These are phyloP conservation scores for Yamadazyma sp. DNA, from an alignment of 805 yeast species.

Conservation along the genomic window DNA sequence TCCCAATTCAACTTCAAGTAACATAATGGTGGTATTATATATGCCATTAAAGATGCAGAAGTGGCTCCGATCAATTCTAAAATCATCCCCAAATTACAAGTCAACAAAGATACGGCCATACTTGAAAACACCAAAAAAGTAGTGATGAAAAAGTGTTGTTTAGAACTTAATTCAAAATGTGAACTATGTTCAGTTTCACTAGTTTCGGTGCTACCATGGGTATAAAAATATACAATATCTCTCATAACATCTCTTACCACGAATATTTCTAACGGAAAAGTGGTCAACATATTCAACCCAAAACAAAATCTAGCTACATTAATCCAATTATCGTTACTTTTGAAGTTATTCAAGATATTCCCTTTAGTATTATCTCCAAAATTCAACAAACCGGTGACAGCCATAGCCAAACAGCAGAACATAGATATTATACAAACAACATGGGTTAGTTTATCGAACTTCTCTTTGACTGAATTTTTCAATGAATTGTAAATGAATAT, in stretches of 20 bases:
- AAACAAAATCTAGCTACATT: slow-evolving; percentile 88
- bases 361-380: slow-evolving; percentile 83
- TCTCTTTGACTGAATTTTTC: slow-evolving; percentile 66
- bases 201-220: slow-evolving; percentile 17
- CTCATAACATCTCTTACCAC: slow-evolving; percentile 86
- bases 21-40: slow-evolving; percentile 86
- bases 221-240: slow-evolving; percentile 45
- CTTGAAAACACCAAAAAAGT: slow-evolving; percentile 62
- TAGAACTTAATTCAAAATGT: slow-evolving; percentile 40
- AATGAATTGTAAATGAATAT: slow-evolving; percentile 85
- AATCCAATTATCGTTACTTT: slow-evolving; percentile 66
- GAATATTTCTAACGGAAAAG: slow-evolving; percentile 86
- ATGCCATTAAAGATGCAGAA: slow-evolving; percentile 90
- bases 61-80: slow-evolving; percentile 90
- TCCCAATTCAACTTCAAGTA: slow-evolving; percentile 60
- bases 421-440: slow-evolving; percentile 79
- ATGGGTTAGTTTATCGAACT: slow-evolving; percentile 78
- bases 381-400: slow-evolving; percentile 69
- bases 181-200: slow-evolving; percentile 16
- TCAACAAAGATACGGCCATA: slow-evolving; percentile 70
- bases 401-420: slow-evolving; percentile 74
- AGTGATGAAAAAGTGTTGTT: slow-evolving; percentile 62
- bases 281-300: slow-evolving; percentile 89
- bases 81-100: slow-evolving; percentile 87
- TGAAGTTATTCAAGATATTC: slow-evolving; percentile 83